These are phyloP conservation scores for Globisporangium paddicum DNA, from an alignment of 352 stramenopile species.

Conservation along the genomic window DNA sequence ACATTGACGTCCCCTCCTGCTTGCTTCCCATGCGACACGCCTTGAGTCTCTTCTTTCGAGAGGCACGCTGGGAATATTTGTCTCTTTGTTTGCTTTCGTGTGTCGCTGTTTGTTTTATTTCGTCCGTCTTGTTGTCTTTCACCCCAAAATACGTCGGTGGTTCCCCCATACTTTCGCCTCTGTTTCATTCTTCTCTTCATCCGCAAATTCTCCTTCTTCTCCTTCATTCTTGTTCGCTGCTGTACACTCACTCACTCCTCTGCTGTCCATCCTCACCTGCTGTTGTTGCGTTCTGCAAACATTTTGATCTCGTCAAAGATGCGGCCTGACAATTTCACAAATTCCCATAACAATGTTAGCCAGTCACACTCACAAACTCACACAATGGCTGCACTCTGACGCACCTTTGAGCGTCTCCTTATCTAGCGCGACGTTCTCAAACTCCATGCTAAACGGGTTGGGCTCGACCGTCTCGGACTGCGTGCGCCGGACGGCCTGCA, in stretches of 20 bases:
- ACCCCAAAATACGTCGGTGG: neutral
- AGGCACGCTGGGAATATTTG: too few relatives aligned
- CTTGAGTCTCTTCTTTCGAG: slow-evolving; percentile 14
- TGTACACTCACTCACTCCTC: too few relatives aligned
- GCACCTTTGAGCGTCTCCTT: slow-evolving; percentile 84
- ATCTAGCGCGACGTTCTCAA: slow-evolving; percentile 83
- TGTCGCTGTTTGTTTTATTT: slow-evolving; percentile 8
- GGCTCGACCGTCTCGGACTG: slow-evolving; percentile 70
- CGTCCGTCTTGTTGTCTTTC: neutral
- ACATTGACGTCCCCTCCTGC: too few relatives aligned
- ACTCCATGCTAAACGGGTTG: slow-evolving; percentile 86
- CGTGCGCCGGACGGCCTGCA: slow-evolving; percentile 66
- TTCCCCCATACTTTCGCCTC: neutral
- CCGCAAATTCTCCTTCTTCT: neutral
- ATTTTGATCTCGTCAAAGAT: slow-evolving; percentile 88
- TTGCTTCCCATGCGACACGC: neutral
- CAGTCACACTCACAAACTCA: neutral
- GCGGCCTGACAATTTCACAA: slow-evolving; percentile 31
- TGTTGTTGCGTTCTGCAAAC: slow-evolving; percentile 65
- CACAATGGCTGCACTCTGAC: slow-evolving; percentile 6
- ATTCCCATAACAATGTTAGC: slow-evolving; percentile 3
- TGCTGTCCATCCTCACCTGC: slow-evolving; percentile 28
- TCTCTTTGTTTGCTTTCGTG: neutral
- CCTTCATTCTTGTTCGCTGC: slow-evolving; percentile 1
- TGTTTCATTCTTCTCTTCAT: slow-evolving; percentile 2